Base-by-base conservation (phyloP, 352 stramenopile species). In the Phytophthora meadii region DNA sequence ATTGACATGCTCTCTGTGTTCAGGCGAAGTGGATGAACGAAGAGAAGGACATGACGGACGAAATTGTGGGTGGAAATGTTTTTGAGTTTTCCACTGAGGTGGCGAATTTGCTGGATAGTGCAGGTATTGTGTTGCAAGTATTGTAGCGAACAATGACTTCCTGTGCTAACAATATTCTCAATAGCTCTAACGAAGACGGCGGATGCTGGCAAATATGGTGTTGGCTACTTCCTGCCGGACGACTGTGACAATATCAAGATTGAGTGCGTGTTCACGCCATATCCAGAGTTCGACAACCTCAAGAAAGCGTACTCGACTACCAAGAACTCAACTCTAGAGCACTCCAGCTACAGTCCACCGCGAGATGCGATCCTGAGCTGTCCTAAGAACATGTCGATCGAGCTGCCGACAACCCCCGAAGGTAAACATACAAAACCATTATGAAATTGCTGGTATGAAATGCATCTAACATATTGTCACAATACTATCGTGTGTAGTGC, bases 61-160 rank as follows among this genome's bases (percentile, higher is more conserved):
- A 88, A 36, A 79, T 93, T 42, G 72, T 90, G 1, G 83, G 85
- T 14, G 83, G 83, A 42, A 90, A 89, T 63, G 83, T 89, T 24
- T 93, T 93, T 41, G 85, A 93, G 68, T 93, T 90, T 63, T 70
- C 73, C 10, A 88, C 81, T 4, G 83, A 90, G 51, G 65, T 87
- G 32, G 68, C 73, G 49, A 92, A 94, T 39, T 56, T 89, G 19
- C 66, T 69, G 1, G 46, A 64, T 7, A 78, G 50, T 27, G 68
- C 61, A 30, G 58, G 62, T 84, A 54, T 11, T 36, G 30, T 36
- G 12, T 36, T 36, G 30, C 30, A 36, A 14, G 9, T 36, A 36
- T 36, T 36, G 30, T 36, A 4, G 1, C 4, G 30, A 36, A 36
- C 30, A 36, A 11, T 11, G 9, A 12, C 30, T 10, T 36, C 24